Evolutionary conservation across 441 rosid species (phyloP), one percentile per base, ranked within the genome.

Genomic region (Populus hybrid): DNA sequence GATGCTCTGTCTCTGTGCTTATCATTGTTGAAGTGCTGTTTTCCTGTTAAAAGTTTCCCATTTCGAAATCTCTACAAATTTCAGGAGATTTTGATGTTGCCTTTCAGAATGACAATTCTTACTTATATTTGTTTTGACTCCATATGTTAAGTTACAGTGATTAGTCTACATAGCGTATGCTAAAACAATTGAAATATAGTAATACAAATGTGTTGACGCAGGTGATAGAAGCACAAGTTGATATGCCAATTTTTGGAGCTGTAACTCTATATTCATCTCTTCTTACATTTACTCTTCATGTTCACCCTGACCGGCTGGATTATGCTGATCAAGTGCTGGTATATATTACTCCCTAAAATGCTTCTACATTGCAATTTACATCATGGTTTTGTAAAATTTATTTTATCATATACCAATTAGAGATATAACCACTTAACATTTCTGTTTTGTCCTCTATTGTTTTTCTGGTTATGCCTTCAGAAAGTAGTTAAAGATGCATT

Each of bases 261-360:
- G 95, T 93, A 81, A 91, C 97, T 75, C 86, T 96, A 73, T 94
- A 94, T 88, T 96, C 98, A 18, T 94, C 99, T 80, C 99, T 96
- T 86, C 98, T 96, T 70, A 96, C 91, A 69, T 96, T 96, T 85
- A 94, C 98, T 59, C 98, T 96, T 71, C 97, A 93, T 84, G 98
- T 96, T 77, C 99, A 96, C 79, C 98, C 99, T 40, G 99, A 96
- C 78, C 93, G 99, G 72, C 93, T 96, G 81, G 98, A 96, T 85
- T 96, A 96, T 85, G 98, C 97, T 12, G 99, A 96, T 85, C 97
- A 96, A 94, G 99, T 95, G 68, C 82, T 95, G 99, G 99, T 94
- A 94, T 84, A 79, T 72, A 36, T 50, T 72, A 9, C 32, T 75
- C 76, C 74, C 53, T 76, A 74, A 64, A 73, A 35, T 59, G 72